phyloP scores from a whole-genome alignment of 1,284 basidiomycete species.

The Trametes polyzona region DNA sequence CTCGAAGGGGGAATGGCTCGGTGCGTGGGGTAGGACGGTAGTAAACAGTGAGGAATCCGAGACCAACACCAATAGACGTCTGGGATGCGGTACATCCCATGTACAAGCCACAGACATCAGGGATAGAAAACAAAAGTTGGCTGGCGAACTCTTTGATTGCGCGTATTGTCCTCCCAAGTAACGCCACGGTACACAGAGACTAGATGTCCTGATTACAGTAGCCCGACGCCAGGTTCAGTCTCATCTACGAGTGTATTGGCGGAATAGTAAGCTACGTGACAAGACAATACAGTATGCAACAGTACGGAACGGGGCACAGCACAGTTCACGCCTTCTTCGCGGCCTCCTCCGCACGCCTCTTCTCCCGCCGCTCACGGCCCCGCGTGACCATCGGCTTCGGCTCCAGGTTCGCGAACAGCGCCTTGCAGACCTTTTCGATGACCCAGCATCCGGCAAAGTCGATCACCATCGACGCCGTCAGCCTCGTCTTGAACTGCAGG shows the following conservation, averaged over 20 bases:
- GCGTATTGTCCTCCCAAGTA: no score
- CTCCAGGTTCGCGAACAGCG: constrained; percentile 86
- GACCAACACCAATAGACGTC: no score
- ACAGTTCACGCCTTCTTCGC: constrained; percentile 15
- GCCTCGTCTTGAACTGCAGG: constrained; percentile 75
- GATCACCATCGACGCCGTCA: constrained; percentile 81
- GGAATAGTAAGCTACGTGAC: constrained; percentile 12
- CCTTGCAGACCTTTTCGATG: constrained; percentile 85
- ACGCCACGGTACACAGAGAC: no score
- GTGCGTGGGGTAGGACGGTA: no score
- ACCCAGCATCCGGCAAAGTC: constrained; percentile 92
- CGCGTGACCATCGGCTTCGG: constrained; percentile 86
- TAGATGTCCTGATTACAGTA: no score
- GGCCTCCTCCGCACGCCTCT: constrained; percentile 23
- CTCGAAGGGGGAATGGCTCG: no score
- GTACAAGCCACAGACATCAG: no score
- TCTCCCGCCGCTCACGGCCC: constrained; percentile 73
- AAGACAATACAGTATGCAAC: constrained; percentile 17
- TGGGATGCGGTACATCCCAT: no score
- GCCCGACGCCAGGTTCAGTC: neutral
- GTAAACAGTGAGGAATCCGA: no score
- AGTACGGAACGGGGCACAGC: neutral
- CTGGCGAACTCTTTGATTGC: no score
- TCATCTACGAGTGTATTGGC: constrained; percentile 18
- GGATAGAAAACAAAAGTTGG: no score